Base-by-base conservation (phyloP, 352 stramenopile genomes). In the Pythium apleroticum region DNA sequence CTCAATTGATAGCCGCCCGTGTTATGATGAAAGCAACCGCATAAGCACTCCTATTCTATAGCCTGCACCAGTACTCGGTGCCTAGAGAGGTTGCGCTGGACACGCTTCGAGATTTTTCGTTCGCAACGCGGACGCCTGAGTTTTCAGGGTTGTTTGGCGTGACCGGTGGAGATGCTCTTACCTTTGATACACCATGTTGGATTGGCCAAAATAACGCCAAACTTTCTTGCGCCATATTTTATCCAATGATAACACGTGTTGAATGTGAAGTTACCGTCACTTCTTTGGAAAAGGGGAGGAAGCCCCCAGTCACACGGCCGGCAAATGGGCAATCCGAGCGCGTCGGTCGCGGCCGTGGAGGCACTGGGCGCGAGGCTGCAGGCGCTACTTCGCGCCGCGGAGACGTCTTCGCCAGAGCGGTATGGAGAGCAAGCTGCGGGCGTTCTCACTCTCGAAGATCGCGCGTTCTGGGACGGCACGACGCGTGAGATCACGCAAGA, bases 1-100 rank as follows among this genome's bases (percentile, higher is more conserved):
- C 84, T 65, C 64, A 93, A 12, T 92, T 87, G 54, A 79, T 91
- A 45, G 89, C 84, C 33, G 89, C 77, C n/a, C n/a, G n/a, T n/a
- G n/a, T n/a, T n/a, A n/a, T n/a, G n/a, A n/a, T n/a, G n/a, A n/a
- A n/a, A n/a, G n/a, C n/a, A n/a, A n/a, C n/a, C n/a, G n/a, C n/a
- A n/a, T n/a, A n/a, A n/a, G n/a, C n/a, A n/a, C n/a, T n/a, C n/a
- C n/a, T n/a, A n/a, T n/a, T n/a, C n/a, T n/a, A n/a, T n/a, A n/a
- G n/a, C n/a, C n/a, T n/a, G n/a, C n/a, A n/a, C n/a, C n/a, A n/a
- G n/a, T n/a, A n/a, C n/a, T n/a, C n/a, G n/a, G n/a, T n/a, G n/a
- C n/a, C n/a, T n/a, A n/a, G n/a, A n/a, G n/a, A n/a, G n/a, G n/a
- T n/a, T n/a, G n/a, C n/a, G n/a, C n/a, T n/a, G n/a, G n/a, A n/a